Percentiles rank a stretch among this genome's conserved stretches.
Evolutionary conservation across 805 yeast genomes (phyloP).

Genomic region (Nakazawaea wickerhamii): DNA sequence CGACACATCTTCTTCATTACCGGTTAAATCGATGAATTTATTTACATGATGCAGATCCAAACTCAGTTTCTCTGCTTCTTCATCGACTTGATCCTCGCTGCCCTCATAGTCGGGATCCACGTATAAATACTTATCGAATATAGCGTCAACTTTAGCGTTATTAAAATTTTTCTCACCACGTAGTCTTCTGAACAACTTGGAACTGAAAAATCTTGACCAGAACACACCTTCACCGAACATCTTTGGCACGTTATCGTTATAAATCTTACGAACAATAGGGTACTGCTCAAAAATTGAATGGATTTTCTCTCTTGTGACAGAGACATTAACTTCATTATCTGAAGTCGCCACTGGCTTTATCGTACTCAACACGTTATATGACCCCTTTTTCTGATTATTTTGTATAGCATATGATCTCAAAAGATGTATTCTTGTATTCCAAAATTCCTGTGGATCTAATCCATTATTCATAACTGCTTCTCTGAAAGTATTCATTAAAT

Average conservation of each 20-base stretch:
- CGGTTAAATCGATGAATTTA: constrained; percentile 72
- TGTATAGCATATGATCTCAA: constrained; percentile 83
- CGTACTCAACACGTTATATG: constrained; percentile 89
- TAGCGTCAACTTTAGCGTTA: constrained; percentile 76
- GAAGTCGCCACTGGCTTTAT: constrained; percentile 90
- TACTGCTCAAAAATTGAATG: constrained; percentile 87
- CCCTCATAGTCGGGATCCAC: constrained; percentile 54
- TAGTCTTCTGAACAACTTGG: constrained; percentile 78
- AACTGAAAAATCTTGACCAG: constrained; percentile 93
- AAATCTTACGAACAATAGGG: constrained; percentile 86
- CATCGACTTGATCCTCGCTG: constrained; percentile 28
- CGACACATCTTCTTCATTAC: constrained; percentile 77
- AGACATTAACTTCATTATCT: constrained; percentile 90
- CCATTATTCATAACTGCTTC: constrained; percentile 81
- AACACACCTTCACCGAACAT: constrained; percentile 84
- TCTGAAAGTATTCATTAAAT: constrained; percentile 69
- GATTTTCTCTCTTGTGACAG: constrained; percentile 86
- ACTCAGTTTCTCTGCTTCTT: constrained; percentile 14
- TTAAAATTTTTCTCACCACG: constrained; percentile 81
- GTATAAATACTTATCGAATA: constrained; percentile 78
- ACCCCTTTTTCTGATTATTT: constrained; percentile 80
- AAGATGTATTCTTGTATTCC: constrained; percentile 77
- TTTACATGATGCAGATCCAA: constrained; percentile 45
- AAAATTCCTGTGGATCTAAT: constrained; percentile 75
- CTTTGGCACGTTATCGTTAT: constrained; percentile 79